Evolutionary conservation across 257 asterid genomes (phyloP), one percentile per base, ranked within the genome.

Genomic region (Ophiorrhiza pumila): DNA sequence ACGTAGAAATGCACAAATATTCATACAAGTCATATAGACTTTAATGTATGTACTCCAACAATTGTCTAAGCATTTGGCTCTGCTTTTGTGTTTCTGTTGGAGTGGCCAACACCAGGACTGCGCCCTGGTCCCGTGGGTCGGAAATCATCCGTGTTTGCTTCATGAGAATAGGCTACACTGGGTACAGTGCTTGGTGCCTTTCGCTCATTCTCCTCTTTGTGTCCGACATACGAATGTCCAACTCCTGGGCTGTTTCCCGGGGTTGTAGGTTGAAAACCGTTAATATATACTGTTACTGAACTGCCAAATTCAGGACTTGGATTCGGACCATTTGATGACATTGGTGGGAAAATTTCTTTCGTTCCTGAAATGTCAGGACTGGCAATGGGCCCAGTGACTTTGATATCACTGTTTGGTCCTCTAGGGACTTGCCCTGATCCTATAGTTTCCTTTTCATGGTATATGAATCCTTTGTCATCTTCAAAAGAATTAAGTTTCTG

Each of bases 161-260:
- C 65, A 37, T 29, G 77, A 67, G 69, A 34, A 49, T 39, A n/a
- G 34, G 67, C 47, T 69, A 49, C 65, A 68, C 7, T 52, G 37
- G 50, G 37, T 53, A 22, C 35, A n/a, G 25, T n/a, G 15, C 39
- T 45, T 57, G 47, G 49, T 32, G 73, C 76, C 34, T 77, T 73
- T 47, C 70, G 71, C 56, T 76, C 71, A 64, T 34, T 15, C 73
- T 46, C 68, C 60, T 5, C 64, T 27, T 69, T 71, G 73, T 46
- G 5, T 68, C 64, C 76, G 13, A 52, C 45, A 71, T 14, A 23
- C 17, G 74, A 74, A 77, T 90, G 96, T n/a, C 92, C 95, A 14
- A 85, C 72, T 50, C 95, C 91, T 22, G 92, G 92, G 74, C 96
- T 90, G 73, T 86, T 80, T 65, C 96, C 94, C n/a, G 88, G 90